A percentile compares a stretch with the other conserved stretches of the same genome.
Evolutionary conservation across 2,329 filamentous ascomycete genomes (phyloP).

Genomic region (Emmonsiellopsis sp.): DNA sequence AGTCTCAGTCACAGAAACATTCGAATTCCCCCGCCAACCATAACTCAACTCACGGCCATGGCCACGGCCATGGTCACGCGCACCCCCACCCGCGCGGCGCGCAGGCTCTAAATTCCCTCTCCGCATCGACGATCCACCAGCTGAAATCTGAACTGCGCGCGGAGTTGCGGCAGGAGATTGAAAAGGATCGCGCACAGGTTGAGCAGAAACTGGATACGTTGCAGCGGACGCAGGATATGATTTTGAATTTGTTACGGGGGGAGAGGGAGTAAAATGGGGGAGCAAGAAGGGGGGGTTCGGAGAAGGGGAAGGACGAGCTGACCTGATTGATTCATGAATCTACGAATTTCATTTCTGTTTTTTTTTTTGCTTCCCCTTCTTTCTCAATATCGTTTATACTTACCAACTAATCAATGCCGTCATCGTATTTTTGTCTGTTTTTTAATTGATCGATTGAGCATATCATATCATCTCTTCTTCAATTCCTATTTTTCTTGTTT

Average conservation of each 20-base stretch:
- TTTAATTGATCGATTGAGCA: no score
- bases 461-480: no score
- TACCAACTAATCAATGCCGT: background rate
- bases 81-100: background rate
- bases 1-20: background rate
- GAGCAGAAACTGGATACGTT: conserved; percentile 30
- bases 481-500: background rate
- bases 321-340: background rate
- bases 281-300: no score
- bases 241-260: conserved; percentile 32
- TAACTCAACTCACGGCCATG: background rate
- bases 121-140: conserved; percentile 15
- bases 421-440: no score
- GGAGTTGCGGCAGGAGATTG: conserved; percentile 25
- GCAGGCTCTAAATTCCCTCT: background rate
- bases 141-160: conserved; percentile 24
- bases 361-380: background rate
- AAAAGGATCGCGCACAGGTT: conserved; percentile 23
- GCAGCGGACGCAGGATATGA: conserved; percentile 33
- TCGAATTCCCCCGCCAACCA: background rate
- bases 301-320: no score
- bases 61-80: background rate
- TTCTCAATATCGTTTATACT: background rate
- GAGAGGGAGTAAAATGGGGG: conserved; percentile 13
- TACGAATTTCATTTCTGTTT: background rate